Percentiles rank a stretch among this genome's conserved stretches.
Evolutionary conservation across 2,329 filamentous ascomycete species (phyloP).

Genomic region (Curvularia spicifera): DNA sequence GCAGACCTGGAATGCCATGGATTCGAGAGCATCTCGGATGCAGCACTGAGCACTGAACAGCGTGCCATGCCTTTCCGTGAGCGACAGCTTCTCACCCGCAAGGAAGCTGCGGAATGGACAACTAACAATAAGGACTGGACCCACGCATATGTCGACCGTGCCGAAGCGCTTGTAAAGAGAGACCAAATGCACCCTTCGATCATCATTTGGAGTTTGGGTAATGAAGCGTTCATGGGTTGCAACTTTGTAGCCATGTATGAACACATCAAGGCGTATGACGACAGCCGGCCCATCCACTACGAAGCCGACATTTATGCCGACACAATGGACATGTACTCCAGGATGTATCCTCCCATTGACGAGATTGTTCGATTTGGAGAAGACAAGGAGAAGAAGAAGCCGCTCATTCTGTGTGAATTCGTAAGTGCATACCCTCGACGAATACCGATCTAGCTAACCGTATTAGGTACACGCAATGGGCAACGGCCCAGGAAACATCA

Average conservation of each 20-base stretch:
- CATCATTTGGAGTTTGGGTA: slow-evolving; percentile 76
- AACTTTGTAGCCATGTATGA: slow-evolving; percentile 74
- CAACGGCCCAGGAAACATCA: slow-evolving; percentile 72
- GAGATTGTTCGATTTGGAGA: slow-evolving; percentile 57
- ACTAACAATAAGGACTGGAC: slow-evolving; percentile 67
- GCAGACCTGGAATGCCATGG: slow-evolving; percentile 59
- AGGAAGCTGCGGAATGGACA: slow-evolving; percentile 63
- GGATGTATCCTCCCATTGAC: slow-evolving; percentile 68
- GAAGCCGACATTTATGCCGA: slow-evolving; percentile 67
- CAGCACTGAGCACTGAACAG: slow-evolving; percentile 31
- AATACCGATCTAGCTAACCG: not conserved
- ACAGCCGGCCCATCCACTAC: slow-evolving; percentile 68
- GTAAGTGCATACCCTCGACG: slow-evolving; percentile 25
- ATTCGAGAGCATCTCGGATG: slow-evolving; percentile 49
- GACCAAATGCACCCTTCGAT: slow-evolving; percentile 75
- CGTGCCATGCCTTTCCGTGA: slow-evolving; percentile 64
- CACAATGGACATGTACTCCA: slow-evolving; percentile 69
- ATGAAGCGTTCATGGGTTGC: slow-evolving; percentile 73
- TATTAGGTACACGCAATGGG: slow-evolving; percentile 68
- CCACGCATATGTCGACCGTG: slow-evolving; percentile 71
- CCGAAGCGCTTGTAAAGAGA: slow-evolving; percentile 67
- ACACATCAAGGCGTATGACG: slow-evolving; percentile 64
- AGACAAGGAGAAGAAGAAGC: slow-evolving; percentile 55
- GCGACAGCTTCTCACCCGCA: slow-evolving; percentile 63
- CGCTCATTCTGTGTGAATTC: slow-evolving; percentile 64